These are phyloP conservation scores for Fusarium mexicanum DNA, from an alignment of 2,329 filamentous ascomycete genomes.

Conservation along the genomic window DNA sequence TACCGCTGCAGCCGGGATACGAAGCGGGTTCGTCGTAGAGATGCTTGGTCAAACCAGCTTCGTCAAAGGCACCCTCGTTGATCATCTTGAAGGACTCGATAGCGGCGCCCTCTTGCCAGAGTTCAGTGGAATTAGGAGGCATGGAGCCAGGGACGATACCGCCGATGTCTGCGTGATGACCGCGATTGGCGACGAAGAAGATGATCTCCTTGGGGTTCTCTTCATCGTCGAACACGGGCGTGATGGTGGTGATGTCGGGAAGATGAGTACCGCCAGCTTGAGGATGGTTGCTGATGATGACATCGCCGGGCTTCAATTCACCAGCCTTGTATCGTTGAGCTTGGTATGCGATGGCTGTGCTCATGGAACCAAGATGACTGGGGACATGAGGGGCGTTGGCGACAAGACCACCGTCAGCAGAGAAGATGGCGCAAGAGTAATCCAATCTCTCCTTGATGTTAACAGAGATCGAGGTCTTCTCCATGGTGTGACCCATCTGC, in stretches of 20 bases:
- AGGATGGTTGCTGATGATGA: slow-evolving; percentile 38
- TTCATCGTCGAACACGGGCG: slow-evolving; percentile 44
- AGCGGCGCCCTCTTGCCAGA: slow-evolving; percentile 67
- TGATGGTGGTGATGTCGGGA: slow-evolving; percentile 43
- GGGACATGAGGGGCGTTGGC: slow-evolving; percentile 36
- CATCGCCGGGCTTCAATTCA: slow-evolving; percentile 34
- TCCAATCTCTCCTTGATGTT: slow-evolving; percentile 84
- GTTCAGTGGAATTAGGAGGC: slow-evolving; percentile 73
- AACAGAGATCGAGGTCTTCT: slow-evolving; percentile 79
- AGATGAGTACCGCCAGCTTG: slow-evolving; percentile 44
- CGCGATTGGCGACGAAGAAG: slow-evolving; percentile 48
- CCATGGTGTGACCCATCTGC: slow-evolving; percentile 80
- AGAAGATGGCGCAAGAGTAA: slow-evolving; percentile 82
- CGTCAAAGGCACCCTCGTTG: slow-evolving; percentile 41
- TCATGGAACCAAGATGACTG: slow-evolving; percentile 36
- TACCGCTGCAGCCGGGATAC: slow-evolving; percentile 59
- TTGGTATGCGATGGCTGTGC: slow-evolving; percentile 36
- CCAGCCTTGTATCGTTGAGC: slow-evolving; percentile 31
- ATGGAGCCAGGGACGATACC: slow-evolving; percentile 80
- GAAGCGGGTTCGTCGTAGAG: slow-evolving; percentile 54
- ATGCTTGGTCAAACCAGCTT: slow-evolving; percentile 66
- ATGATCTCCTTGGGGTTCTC: slow-evolving; percentile 43
- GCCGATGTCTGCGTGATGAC: slow-evolving; percentile 49
- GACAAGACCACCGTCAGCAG: slow-evolving; percentile 60
- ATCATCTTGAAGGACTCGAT: slow-evolving; percentile 56